These are phyloP conservation scores for Euphorbia lathyris DNA, from an alignment of 345 rosid genomes.

Conservation along the genomic window DNA sequence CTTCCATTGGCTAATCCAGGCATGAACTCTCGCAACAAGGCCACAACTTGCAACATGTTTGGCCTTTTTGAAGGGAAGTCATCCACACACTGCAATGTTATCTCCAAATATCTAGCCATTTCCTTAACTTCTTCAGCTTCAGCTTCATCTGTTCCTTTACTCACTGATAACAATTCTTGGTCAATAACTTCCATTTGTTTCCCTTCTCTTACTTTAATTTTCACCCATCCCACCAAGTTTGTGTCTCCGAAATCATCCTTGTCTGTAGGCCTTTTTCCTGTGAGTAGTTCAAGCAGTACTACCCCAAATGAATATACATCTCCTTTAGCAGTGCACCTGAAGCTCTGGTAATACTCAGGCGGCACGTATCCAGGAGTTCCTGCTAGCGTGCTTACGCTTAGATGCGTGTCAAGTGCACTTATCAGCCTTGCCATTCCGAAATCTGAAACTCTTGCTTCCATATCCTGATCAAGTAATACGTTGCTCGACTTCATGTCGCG, in stretches of 20 bases:
- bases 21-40: constrained; percentile 72
- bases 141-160: constrained; percentile 42
- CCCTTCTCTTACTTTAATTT: constrained; percentile 81
- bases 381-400: constrained; percentile 91
- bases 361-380: constrained; percentile 99
- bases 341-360: constrained; percentile 94
- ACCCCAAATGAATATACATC: constrained; percentile 95
- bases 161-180: constrained; percentile 50
- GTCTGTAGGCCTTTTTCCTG: constrained; percentile 89
- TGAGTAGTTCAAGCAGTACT: constrained; percentile 76
- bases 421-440: constrained; percentile 98
- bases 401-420: constrained; percentile 91
- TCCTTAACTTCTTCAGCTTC: constrained; percentile 67
- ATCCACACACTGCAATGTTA: constrained; percentile 77
- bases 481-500: constrained; percentile 97
- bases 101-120: constrained; percentile 76
- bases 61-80: constrained; percentile 88
- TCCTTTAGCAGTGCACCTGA: constrained; percentile 90
- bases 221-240: constrained; percentile 93
- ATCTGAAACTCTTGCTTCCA: constrained; percentile 95
- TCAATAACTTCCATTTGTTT: constrained; percentile 93
- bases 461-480: constrained; percentile 78
- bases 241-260: constrained; percentile 99
- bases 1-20: constrained; percentile 56
- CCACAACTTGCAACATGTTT: constrained; percentile 87